These are phyloP conservation scores for Tylopilus plumbeoviolaceoides DNA, from an alignment of 768 basidiomycete genomes.

Conservation along the genomic window DNA sequence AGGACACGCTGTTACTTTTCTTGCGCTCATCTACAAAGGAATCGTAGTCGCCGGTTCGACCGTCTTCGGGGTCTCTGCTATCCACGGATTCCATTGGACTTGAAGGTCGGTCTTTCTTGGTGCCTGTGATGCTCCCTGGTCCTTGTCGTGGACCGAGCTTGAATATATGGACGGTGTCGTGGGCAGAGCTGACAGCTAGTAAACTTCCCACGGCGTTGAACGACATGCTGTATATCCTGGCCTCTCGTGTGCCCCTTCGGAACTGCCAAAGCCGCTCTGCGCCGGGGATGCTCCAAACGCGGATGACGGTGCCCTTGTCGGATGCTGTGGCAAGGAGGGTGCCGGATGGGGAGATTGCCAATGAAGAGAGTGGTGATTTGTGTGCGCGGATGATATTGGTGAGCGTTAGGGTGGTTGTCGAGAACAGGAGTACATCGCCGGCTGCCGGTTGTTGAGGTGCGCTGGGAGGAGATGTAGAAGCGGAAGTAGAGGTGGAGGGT, in stretches of 20 bases:
- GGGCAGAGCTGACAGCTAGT: slow-evolving; percentile 87
- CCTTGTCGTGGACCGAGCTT: slow-evolving; percentile 56
- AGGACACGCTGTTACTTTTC: slow-evolving; percentile 53
- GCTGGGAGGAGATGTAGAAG: slow-evolving; percentile 37
- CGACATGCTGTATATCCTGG: slow-evolving; percentile 77
- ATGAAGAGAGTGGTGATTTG: slow-evolving; percentile 85
- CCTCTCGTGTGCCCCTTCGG: slow-evolving; percentile 82
- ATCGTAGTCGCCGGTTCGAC: slow-evolving; percentile 71
- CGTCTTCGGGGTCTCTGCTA: slow-evolving; percentile 54
- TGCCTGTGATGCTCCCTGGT: slow-evolving; percentile 10
- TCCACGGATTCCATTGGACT: slow-evolving; percentile 69
- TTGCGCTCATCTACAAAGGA: slow-evolving; percentile 78
- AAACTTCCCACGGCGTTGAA: slow-evolving; percentile 83
- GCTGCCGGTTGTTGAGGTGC: slow-evolving; percentile 41
- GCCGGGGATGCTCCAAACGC: slow-evolving; percentile 87
- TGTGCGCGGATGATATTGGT: slow-evolving; percentile 97
- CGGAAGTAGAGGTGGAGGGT: slow-evolving; percentile 53
- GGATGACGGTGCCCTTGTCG: slow-evolving; percentile 95
- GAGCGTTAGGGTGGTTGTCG: slow-evolving; percentile 85
- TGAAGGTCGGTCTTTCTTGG: slow-evolving; percentile 33
- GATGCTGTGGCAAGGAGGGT: slow-evolving; percentile 90
- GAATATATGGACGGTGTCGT: slow-evolving; percentile 96
- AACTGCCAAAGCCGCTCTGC: slow-evolving; percentile 97
- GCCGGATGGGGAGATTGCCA: slow-evolving; percentile 82
- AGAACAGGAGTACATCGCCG: slow-evolving; percentile 93